Evolutionary conservation across 345 rosid species (phyloP).

Genomic region (Aegle marmelos): DNA sequence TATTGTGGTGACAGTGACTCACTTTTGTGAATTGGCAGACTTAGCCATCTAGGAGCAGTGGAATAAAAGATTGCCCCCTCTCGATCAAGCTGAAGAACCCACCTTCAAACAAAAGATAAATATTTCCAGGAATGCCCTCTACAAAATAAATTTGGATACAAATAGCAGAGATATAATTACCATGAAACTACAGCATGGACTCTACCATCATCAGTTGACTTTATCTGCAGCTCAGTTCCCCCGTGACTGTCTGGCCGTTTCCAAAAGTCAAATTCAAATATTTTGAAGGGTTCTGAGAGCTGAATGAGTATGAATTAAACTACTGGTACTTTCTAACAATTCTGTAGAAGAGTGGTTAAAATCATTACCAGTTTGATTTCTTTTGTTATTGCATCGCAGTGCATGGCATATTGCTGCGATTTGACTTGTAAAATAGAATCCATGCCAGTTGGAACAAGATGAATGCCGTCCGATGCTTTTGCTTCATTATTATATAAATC

Average conservation of each 20-base stretch:
- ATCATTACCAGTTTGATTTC: constrained; percentile 71
- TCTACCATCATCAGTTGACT: constrained; percentile 60
- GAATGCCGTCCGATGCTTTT: constrained; percentile 49
- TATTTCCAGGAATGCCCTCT: background rate
- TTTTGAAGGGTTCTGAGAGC: constrained; percentile 88
- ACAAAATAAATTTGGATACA: background rate
- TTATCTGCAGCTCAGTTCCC: constrained; percentile 47
- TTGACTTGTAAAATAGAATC: constrained; percentile 49
- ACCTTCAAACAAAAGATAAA: constrained; percentile 43
- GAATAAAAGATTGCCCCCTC: constrained; percentile 84
- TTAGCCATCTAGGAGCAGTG: constrained; percentile 88
- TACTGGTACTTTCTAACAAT: constrained; percentile 18
- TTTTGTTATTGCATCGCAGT: constrained; percentile 64
- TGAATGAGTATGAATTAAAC: constrained; percentile 51
- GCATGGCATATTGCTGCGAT: constrained; percentile 72
- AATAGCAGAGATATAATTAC: constrained; percentile 35
- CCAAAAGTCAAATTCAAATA: constrained; percentile 95
- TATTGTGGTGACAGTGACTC: constrained; percentile 17
- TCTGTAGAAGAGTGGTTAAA: constrained; percentile 8
- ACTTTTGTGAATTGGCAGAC: constrained; percentile 44
- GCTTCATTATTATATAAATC: constrained; percentile 56
- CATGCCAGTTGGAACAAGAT: constrained; percentile 60
- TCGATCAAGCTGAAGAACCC: constrained; percentile 87
- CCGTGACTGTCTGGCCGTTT: constrained; percentile 75
- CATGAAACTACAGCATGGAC: constrained; percentile 82